These are phyloP conservation scores for Pachyrhizus erosus DNA, from an alignment of 306 rosid species.

Conservation along the genomic window DNA sequence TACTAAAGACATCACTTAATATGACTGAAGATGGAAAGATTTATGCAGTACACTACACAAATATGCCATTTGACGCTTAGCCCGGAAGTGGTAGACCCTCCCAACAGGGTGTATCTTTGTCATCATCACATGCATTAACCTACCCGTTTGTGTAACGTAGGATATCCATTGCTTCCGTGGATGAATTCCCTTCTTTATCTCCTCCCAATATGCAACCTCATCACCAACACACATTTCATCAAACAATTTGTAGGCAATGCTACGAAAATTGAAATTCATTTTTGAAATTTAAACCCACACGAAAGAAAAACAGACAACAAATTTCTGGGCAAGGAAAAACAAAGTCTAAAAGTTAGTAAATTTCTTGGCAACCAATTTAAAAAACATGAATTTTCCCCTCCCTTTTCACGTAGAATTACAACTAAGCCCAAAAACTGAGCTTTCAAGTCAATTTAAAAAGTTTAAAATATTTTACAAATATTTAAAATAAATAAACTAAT, in stretches of 20 bases:
- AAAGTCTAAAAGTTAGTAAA: neutral
- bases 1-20: constrained; percentile 2
- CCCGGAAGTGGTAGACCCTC: constrained; percentile 88
- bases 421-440: neutral
- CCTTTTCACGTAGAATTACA: neutral
- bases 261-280: neutral
- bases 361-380: neutral
- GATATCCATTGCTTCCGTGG: constrained; percentile 98
- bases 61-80: constrained; percentile 91
- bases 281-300: neutral
- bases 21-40: constrained; percentile 2
- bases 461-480: too few relatives aligned
- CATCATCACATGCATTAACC: constrained; percentile 87
- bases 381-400: neutral
- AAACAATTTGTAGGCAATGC: constrained; percentile 39
- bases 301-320: neutral
- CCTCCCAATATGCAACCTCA: constrained; percentile 29
- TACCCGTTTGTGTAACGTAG: constrained; percentile 87
- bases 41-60: constrained; percentile 28
- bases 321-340: neutral
- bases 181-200: constrained; percentile 91
- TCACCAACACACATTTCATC: constrained; percentile 43
- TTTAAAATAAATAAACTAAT: too few relatives aligned
- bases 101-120: constrained; percentile 87
- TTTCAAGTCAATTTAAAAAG: neutral